Conservation (phyloP, 345 rosid genomes). For the Eutrema japonicum region DNA sequence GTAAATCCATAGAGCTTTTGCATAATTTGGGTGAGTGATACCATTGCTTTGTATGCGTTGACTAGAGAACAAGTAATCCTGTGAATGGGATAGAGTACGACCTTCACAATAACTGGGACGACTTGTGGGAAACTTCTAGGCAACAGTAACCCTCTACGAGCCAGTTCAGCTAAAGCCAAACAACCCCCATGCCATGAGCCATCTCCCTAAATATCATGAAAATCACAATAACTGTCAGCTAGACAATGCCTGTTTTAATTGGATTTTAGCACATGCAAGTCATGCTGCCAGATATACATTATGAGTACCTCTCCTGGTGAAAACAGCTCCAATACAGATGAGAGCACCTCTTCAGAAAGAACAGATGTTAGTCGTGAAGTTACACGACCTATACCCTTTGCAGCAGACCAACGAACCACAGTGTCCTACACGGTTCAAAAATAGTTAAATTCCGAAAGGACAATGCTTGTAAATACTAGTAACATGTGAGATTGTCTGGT, state of each 20-base stretch:
- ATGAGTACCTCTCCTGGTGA: slow-evolving; percentile 82
- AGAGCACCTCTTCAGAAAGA: slow-evolving; percentile 86
- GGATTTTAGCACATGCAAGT: slow-evolving; percentile 16
- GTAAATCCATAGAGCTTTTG: slow-evolving; percentile 8
- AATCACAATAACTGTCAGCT: slow-evolving; percentile 33
- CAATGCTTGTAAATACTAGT: slow-evolving; percentile 13
- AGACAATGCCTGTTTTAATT: slow-evolving; percentile 17
- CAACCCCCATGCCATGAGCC: slow-evolving; percentile 99
- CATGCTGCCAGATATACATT: slow-evolving; percentile 21
- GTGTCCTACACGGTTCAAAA: slow-evolving; percentile 69
- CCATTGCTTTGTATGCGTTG: slow-evolving; percentile 3
- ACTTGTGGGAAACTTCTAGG: slow-evolving; percentile 88
- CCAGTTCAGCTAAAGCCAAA: slow-evolving; percentile 92
- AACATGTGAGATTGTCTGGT: slow-evolving; percentile 27
- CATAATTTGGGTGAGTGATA: slow-evolving; percentile 21
- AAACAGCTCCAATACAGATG: slow-evolving; percentile 88
- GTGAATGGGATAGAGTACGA: slow-evolving; percentile 40
- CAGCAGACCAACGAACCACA: slow-evolving; percentile 99
- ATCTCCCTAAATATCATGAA: slow-evolving; percentile 73
- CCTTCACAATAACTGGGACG: slow-evolving; percentile 88
- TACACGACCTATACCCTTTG: slow-evolving; percentile 93
- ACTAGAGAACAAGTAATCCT: slow-evolving; percentile 23
- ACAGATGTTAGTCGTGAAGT: slow-evolving; percentile 79
- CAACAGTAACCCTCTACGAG: slow-evolving; percentile 92
- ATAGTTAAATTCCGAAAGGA: slow-evolving; percentile 9